Conservation (phyloP, 2,329 filamentous ascomycete genomes). For the Diaporthe capsici region DNA sequence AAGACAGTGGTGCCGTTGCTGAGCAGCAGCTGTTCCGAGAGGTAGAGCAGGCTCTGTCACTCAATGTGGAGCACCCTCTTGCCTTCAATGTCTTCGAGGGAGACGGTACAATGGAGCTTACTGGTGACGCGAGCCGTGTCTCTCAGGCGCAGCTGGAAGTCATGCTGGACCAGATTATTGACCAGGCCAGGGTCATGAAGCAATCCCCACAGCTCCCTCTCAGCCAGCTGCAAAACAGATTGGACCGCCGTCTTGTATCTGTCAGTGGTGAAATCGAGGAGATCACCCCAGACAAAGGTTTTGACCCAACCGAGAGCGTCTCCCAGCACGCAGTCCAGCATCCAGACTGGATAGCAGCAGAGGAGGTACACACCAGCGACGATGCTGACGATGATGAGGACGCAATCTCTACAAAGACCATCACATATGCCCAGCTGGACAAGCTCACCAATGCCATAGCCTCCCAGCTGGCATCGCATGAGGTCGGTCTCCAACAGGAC, state of each 20-base stretch:
- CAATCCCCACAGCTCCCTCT: constrained; percentile 41
- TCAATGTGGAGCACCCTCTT: constrained; percentile 57
- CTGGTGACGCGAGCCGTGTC: constrained; percentile 43
- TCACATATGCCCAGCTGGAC: constrained; percentile 72
- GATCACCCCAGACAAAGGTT: constrained; percentile 34
- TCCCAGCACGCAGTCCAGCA: constrained; percentile 60
- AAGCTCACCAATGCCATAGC: constrained; percentile 69
- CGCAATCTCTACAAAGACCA: constrained; percentile 56
- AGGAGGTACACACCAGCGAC: constrained; percentile 62
- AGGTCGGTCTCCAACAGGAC: constrained; percentile 58
- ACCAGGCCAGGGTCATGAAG: constrained; percentile 43
- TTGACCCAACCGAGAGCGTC: constrained; percentile 45
- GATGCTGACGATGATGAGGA: constrained; percentile 52
- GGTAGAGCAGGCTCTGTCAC: constrained; percentile 49
- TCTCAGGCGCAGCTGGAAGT: constrained; percentile 44
- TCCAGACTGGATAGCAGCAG: constrained; percentile 68
- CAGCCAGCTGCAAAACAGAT: constrained; percentile 36
- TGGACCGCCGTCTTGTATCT: constrained; percentile 40
- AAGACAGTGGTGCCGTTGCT: not conserved
- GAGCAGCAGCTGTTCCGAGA: constrained; percentile 46
- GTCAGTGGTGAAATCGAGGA: constrained; percentile 27
- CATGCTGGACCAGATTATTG: constrained; percentile 44
- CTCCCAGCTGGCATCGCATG: constrained; percentile 47
- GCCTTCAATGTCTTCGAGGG: constrained; percentile 55
- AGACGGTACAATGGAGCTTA: constrained; percentile 44